Evolutionary conservation across 2,329 filamentous ascomycete genomes (phyloP), one percentile per base, ranked within the genome.

Genomic region (Xylariaceae sp.): DNA sequence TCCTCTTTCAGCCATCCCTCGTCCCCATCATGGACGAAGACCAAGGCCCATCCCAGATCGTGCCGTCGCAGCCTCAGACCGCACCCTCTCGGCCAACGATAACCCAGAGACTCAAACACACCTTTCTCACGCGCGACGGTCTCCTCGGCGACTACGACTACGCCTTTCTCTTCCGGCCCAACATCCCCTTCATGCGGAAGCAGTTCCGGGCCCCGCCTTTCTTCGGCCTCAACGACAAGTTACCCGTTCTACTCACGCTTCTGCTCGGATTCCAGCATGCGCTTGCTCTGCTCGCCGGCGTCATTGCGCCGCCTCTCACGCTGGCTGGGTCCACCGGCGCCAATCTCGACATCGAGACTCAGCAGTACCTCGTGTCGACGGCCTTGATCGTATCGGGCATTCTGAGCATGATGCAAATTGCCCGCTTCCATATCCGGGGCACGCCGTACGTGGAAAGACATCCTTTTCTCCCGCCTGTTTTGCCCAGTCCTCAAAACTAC

Each of bases 141-240:
- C 78, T 96, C 30, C 71, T 96, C 53, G 91, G 91, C 59, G 79
- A 84, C 64, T 96, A 96, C 71, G 88, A 96, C 77, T 96, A 96
- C 79, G 88, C 71, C 37, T 94, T 91, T 66, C 84, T 96, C 41
- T 95, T 96, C 77, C 83, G 76, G 27, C 88, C 83, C 1, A 91
- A 88, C 62, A 72, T 96, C 27, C 91, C 91, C 0, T 96, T 96
- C 71, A 84, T 94, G 77, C 84, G 80, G 67, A 83, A 80, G 68
- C 65, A 73, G 4, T 69, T 70, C 35, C 71, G 73, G 60, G 74
- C 78, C n/a, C 83, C 86, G 34, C 89, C 89, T 0, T 94, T 95
- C 71, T 94, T 92, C 65, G 89, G 88, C n/a, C 81, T 92, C 40
- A 80, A 92, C 63, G 87, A 91, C 70, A 75, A 74, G 53, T 88